Conservation (phyloP, 176 grass and related monocot species). For the Cenchrus americanus region DNA sequence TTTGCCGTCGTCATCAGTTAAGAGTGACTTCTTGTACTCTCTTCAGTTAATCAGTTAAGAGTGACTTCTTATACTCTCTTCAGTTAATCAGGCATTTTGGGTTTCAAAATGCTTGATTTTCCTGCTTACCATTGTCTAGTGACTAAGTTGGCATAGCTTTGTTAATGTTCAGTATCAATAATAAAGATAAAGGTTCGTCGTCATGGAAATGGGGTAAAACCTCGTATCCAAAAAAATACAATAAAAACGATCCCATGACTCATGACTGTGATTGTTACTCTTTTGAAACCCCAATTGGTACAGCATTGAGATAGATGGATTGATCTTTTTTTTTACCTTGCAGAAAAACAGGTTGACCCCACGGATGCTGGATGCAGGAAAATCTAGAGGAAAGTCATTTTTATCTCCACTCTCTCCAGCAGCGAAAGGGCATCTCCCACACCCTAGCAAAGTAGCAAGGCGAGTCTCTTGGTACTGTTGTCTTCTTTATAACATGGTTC, state of each 20-base stretch:
- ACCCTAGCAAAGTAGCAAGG: too few species aligned
- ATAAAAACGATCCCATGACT: background rate
- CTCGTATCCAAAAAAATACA: background rate
- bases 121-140: background rate
- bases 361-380: background rate
- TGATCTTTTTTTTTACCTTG: background rate
- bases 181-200: too few species aligned
- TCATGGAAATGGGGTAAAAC: too few species aligned
- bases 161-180: background rate
- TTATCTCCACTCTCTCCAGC: background rate
- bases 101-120: too few species aligned
- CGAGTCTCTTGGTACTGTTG: constrained; percentile 18
- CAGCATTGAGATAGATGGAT: constrained; percentile 9
- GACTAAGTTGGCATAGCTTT: background rate
- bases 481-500: too few species aligned
- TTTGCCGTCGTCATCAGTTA: constrained; percentile 17
- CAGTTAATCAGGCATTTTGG: background rate
- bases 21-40: too few species aligned
- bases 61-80: constrained; percentile 23
- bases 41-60: too few species aligned
- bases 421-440: too few species aligned
- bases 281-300: background rate
- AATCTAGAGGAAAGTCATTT: constrained; percentile 15
- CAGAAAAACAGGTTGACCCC: constrained; percentile 46
- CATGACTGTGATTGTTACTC: too few species aligned